phyloP scores from a whole-genome alignment of 768 basidiomycete genomes.

The Phylloporus scabripes region DNA sequence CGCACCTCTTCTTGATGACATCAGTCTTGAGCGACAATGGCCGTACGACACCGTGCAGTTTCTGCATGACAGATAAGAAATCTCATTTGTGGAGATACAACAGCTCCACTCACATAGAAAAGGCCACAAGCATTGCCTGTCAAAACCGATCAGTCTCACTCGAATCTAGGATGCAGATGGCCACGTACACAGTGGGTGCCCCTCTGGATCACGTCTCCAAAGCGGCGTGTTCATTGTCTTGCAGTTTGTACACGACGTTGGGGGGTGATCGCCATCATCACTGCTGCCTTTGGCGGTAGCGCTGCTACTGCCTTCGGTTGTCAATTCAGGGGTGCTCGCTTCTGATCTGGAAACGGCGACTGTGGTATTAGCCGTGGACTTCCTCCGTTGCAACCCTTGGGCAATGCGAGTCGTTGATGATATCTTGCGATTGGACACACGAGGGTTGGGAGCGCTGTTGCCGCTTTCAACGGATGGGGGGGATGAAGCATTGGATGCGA shows the following conservation, averaged over 20 bases:
- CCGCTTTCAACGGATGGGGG: constrained; percentile 61
- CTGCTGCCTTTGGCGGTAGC: constrained; percentile 36
- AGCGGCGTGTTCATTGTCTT: constrained; percentile 92
- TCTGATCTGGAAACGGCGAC: constrained; percentile 42
- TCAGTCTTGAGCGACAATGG: constrained; percentile 95
- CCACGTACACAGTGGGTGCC: constrained; percentile 80
- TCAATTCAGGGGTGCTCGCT: constrained; percentile 65
- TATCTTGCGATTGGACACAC: constrained; percentile 49
- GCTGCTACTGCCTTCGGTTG: constrained; percentile 28
- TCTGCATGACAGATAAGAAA: constrained; percentile 43
- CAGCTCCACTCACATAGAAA: constrained; percentile 69
- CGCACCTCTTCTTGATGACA: constrained; percentile 92
- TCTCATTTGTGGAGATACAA: not conserved
- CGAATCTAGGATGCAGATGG: constrained; percentile 3
- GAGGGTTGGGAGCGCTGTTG: constrained; percentile 25
- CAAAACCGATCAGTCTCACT: constrained; percentile 12
- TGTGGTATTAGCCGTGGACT: constrained; percentile 30
- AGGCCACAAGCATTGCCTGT: constrained; percentile 87
- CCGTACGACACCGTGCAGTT: constrained; percentile 92
- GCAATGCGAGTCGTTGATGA: constrained; percentile 57
- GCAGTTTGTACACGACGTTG: constrained; percentile 90
- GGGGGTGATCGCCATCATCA: constrained; percentile 66
- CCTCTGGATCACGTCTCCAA: constrained; percentile 90
- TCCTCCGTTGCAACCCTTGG: constrained; percentile 52
- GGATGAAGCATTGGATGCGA: constrained; percentile 64